Conservation (phyloP, 495 filamentous ascomycete species). For the Poronia punctata region DNA sequence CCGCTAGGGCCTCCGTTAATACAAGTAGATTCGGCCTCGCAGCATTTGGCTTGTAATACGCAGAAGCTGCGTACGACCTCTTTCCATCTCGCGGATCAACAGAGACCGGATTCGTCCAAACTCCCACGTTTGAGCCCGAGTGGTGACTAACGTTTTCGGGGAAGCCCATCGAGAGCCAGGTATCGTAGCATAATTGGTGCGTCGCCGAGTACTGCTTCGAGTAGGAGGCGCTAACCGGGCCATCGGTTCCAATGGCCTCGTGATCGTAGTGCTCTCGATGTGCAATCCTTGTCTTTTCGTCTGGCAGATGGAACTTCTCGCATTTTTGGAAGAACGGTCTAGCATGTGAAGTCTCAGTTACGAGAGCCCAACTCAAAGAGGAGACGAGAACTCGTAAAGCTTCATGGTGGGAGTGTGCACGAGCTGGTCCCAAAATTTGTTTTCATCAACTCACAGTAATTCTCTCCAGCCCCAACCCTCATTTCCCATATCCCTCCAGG, state of each 20-base stretch:
- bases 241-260: conserved; percentile 31
- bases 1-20: conserved; percentile 32
- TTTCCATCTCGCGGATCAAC: conserved; percentile 30
- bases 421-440: not conserved
- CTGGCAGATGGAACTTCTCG: conserved; percentile 40
- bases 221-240: conserved; percentile 40
- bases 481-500: conserved; percentile 50
- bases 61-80: conserved; percentile 42
- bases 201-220: conserved; percentile 34
- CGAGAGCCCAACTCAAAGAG: no score
- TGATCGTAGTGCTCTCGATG: conserved; percentile 24
- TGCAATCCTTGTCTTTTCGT: conserved; percentile 22
- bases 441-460: conserved; percentile 30
- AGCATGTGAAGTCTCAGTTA: no score
- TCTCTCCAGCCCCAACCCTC: conserved; percentile 52
- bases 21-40: conserved; percentile 36
- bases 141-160: conserved; percentile 33
- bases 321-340: conserved; percentile 44
- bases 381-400: no score
- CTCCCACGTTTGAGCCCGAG: conserved; percentile 36
- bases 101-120: conserved; percentile 38
- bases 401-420: not conserved
- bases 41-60: conserved; percentile 29
- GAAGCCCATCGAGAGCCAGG: conserved; percentile 35
- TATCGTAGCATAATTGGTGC: conserved; percentile 42